phyloP scores from a whole-genome alignment of 768 basidiomycete species.

The Asterophora lycoperdoides region DNA sequence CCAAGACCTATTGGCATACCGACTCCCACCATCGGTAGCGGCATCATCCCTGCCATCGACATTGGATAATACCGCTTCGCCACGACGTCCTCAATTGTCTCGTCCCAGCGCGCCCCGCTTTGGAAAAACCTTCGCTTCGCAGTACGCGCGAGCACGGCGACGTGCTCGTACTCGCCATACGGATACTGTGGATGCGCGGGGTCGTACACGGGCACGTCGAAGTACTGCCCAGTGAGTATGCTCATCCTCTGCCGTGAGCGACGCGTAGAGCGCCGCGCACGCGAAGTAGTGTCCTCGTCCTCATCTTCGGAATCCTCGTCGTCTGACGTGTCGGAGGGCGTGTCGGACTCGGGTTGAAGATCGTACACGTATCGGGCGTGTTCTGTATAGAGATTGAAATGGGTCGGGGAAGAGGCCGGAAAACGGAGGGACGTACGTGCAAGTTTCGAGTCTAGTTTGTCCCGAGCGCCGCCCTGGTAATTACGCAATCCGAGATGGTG shows the following conservation, averaged over 20 bases:
- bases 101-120: conserved; percentile 37
- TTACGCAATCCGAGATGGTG: conserved; percentile 55
- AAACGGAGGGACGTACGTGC: conserved; percentile 49
- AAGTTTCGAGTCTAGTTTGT: conserved; percentile 65
- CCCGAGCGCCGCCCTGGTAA: conserved; percentile 45
- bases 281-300: conserved; percentile 37
- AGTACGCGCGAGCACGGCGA: conserved; percentile 25
- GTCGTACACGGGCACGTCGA: conserved; percentile 45
- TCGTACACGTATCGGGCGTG: conserved; percentile 63
- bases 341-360: conserved; percentile 44
- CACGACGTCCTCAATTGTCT: conserved; percentile 22
- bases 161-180: conserved; percentile 35
- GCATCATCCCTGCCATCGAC: conserved; percentile 8
- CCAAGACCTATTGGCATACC: conserved; percentile 23
- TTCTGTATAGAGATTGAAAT: conserved; percentile 35
- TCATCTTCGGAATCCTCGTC: background rate
- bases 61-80: conserved; percentile 16
- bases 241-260: conserved; percentile 59
- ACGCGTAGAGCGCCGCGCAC: conserved; percentile 11
- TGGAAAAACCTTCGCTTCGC: conserved; percentile 58
- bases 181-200: conserved; percentile 25
- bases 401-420: background rate
- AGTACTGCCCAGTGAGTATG: conserved; percentile 56
- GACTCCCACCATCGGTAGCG: background rate
- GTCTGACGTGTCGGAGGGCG: conserved; percentile 40